Base-by-base conservation (phyloP, 208 protist species). In the Leishmania gerbilli region DNA sequence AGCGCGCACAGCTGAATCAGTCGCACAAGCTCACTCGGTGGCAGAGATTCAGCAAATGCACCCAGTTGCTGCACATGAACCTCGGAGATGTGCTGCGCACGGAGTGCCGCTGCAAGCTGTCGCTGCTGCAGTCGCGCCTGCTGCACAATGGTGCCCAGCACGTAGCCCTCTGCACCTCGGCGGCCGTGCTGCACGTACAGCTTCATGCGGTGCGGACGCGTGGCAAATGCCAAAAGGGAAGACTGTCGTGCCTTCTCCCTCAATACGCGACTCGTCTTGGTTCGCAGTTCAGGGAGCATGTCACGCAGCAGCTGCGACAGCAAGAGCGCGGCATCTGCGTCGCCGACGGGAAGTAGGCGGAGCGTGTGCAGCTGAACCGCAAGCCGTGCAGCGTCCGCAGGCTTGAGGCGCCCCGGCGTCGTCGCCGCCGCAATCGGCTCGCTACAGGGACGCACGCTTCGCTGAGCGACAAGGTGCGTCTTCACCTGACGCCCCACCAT, bases 241-340 rank as follows among this genome's bases (percentile, higher is more conserved):
- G 80, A 93, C 67, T 90, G 82, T 71, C 88, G 84, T n/a, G 92
- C 85, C 56, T 91, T 91, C 40, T 88, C 83, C 62, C 85, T 45
- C 80, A 97, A 79, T 31, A 80, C 62, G 9, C 77, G 78, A 21
- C 85, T 87, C n/a, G 94, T 97, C 27, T 91, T 87, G 37, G 90
- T 96, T 60, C 88, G 88, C 3, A 97, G 86, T 79, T 94, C 83
- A 34, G 94, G 92, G 67, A 96, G 96, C 40, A 97, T 80, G 75
- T 79, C 62, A 17, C 77, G 71, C n/a, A 92, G 80, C 68, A 94
- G 78, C 71, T 56, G n/a, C 42, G 78, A 76, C 60, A 93, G 65
- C 24, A 96, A 56, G 21, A 82, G 13, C 5, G 74, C 77, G 1
- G 85, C 86, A 19, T 15, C 60, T 47, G 71, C 45, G 62, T 90